Evolutionary conservation across 306 rosid species (phyloP), one percentile per base, ranked within the genome.

Genomic region (Trifolium fragiferum): DNA sequence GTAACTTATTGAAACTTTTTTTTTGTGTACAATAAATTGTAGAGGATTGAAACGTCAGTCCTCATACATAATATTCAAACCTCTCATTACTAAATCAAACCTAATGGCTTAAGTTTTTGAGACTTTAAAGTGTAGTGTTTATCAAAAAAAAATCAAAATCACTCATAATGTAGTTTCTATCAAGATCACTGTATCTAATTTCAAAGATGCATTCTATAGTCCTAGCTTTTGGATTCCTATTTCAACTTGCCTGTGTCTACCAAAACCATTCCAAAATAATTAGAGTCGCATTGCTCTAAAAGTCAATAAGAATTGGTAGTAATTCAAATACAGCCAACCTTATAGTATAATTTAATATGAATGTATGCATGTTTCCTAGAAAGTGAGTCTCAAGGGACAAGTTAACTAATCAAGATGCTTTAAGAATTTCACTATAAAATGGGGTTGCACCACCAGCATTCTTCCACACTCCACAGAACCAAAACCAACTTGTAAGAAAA

Each of bases 361-460:
- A 60, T 60, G 13, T 7, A 46, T 21, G 40, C 38, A 62, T 73
- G 70, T 18, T 79, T 79, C 79, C 59, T 37, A 74, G 78, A 79
- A 79, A 59, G 75, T 73, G 79, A 66, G 78, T 66, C 40, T 37
- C 40, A 37, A 37, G 40, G 40, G 40, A 37, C 40, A 64, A 66
- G 15, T 10, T 21, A 68, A 58, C 10, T 80, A 4, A 33, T 23
- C 21, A 65, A 37, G 72, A 21, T 62, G 32, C 21, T 14, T 44
- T 33, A 73, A 60, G 38, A 76, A 65, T 23, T 8, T 30, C 37
- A 20, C 75, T 81, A 81, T 81, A 81, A 81, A 81, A 76, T 13
- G 60, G 71, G 54, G 74, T 6, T 60, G 41, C 59, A 33, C 13
- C 40, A 37, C 40, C 16, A 8, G 57, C 57, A 35, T 8, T 10